Percentiles rank a stretch among this genome's conserved stretches.
Evolutionary conservation across 192 early-diverging fungal genomes (phyloP).

Genomic region (Backusella westeae): DNA sequence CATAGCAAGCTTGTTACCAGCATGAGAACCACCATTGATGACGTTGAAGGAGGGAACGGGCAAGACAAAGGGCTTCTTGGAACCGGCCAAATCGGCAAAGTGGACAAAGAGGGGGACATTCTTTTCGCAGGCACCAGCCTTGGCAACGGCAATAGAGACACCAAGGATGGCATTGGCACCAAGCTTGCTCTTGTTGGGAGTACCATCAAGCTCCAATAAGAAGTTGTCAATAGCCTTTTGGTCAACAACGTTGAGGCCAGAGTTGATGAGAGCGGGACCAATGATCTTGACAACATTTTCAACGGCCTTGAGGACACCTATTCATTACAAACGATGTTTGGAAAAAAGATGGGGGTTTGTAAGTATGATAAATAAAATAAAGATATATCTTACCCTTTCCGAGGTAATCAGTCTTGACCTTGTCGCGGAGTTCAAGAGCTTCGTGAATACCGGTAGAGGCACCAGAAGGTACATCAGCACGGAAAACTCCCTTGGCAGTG

Average conservation of each 20-base stretch:
- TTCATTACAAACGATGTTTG: neutral
- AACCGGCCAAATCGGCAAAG: constrained; percentile 85
- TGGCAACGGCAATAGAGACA: constrained; percentile 93
- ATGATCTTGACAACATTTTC: constrained; percentile 89
- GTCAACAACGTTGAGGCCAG: constrained; percentile 81
- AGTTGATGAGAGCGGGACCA: constrained; percentile 77
- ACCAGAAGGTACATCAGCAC: constrained; percentile 96
- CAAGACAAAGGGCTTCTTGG: constrained; percentile 84
- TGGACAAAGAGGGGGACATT: constrained; percentile 93
- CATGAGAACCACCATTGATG: constrained; percentile 99
- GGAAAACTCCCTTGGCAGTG: constrained; percentile 93
- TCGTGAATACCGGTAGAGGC: constrained; percentile 99
- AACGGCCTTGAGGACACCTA: constrained; percentile 89
- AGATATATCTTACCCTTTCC: constrained; percentile 46
- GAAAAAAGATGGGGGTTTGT: neutral
- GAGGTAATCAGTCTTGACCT: constrained; percentile 77
- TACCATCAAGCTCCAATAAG: constrained; percentile 90
- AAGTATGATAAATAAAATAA: neutral
- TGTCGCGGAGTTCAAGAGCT: constrained; percentile 97
- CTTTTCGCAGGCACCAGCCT: constrained; percentile 95
- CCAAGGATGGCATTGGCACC: constrained; percentile 99
- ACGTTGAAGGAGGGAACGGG: constrained; percentile 98
- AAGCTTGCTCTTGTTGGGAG: constrained; percentile 92
- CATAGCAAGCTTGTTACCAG: constrained; percentile 99
- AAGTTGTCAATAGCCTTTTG: constrained; percentile 91